phyloP scores from a whole-genome alignment of 441 rosid genomes.

The Croton setiger region DNA sequence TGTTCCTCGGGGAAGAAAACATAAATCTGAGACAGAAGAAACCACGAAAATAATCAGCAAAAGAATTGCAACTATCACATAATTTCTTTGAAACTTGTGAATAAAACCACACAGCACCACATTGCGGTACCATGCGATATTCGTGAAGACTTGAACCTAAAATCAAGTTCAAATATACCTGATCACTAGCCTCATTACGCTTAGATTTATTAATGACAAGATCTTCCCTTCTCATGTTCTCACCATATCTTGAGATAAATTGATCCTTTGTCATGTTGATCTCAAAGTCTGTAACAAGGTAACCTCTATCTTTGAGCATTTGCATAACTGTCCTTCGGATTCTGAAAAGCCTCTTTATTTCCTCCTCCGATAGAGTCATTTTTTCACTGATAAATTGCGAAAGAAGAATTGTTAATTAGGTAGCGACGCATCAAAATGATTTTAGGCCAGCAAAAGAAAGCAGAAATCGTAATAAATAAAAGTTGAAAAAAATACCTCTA shows the following conservation, averaged over 20 bases:
- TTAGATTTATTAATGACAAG: constrained; percentile 59
- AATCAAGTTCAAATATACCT: constrained; percentile 35
- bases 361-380: constrained; percentile 66
- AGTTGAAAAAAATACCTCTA: too few species aligned
- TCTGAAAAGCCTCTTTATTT: constrained; percentile 53
- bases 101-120: background rate
- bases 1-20: constrained; percentile 87
- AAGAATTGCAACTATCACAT: background rate
- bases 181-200: constrained; percentile 52
- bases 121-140: background rate
- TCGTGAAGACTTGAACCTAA: background rate
- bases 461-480: too few species aligned
- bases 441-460: too few species aligned
- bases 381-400: constrained; percentile 9
- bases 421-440: too few species aligned
- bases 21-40: constrained; percentile 51
- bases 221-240: constrained; percentile 86
- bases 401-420: background rate
- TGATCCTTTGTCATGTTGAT: constrained; percentile 47
- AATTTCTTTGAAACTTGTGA: background rate
- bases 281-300: constrained; percentile 59
- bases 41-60: background rate
- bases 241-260: constrained; percentile 61
- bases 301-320: constrained; percentile 80
- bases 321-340: constrained; percentile 72